Evolutionary conservation across 2,329 filamentous ascomycete genomes (phyloP), one percentile per base, ranked within the genome.

Genomic region (Sclerotinia nivalis): DNA sequence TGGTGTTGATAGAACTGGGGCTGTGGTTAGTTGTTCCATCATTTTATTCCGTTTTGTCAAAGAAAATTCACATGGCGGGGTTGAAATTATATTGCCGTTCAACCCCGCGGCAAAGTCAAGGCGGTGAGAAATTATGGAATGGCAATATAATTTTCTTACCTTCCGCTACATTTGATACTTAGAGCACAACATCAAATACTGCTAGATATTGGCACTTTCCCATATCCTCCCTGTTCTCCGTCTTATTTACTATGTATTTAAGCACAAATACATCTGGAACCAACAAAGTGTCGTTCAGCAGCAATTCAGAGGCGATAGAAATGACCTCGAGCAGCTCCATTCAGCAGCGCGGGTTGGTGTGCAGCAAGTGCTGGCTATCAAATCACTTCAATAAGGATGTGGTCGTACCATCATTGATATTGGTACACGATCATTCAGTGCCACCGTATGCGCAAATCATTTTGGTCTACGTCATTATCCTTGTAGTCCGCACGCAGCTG

Each of bases 1-100:
- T 37, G 88, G 87, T 0, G 88, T 90, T 37, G 88, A 90, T 58
- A 91, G 84, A 43, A 88, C 85, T 4, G 88, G 88, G 12, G 88
- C 78, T 20, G 82, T 71, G 79, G 77, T 58, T 45, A 70, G 67
- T 59, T 66, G 20, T 52, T 52, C 50, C 62, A 67, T 71, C 25
- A 52, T 67, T 70, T 68, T 68, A 49, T 50, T 66, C 12, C 52
- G 4, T 34, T 43, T 34, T 50, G 55, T 62, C 47, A 34, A 45
- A 59, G 68, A 70, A 67, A 70, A 62, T 69, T 69, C 61, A 68
- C 15, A 50, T 60, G 43, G 68, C 61, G 68, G 68, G 68, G 68
- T 67, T 58, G 45, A 31, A 50, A 69, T 54, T 54, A 49, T 31
- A 56, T 37, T 45, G 18, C 56, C 55, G 31, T n/a, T 58, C 37